These are phyloP conservation scores for Penicillium sp. DNA, from an alignment of 2,329 filamentous ascomycete genomes.

Conservation along the genomic window DNA sequence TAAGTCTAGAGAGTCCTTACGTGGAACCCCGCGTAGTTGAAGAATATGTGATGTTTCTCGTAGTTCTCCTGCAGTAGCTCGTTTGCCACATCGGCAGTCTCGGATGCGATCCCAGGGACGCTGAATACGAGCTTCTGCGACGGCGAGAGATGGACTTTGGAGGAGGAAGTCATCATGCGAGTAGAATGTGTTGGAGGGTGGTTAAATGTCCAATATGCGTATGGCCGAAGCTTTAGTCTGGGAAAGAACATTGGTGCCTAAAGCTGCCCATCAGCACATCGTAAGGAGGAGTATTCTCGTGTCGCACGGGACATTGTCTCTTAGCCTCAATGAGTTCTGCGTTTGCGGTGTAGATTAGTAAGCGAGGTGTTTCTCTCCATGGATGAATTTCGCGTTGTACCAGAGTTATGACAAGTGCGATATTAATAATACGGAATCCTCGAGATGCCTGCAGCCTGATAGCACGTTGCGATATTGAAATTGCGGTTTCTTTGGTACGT, in stretches of 20 bases:
- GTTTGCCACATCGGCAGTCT: slow-evolving; percentile 31
- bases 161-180: background rate
- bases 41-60: slow-evolving; percentile 70
- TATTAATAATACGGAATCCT: too few species aligned
- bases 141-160: background rate
- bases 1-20: slow-evolving; percentile 27
- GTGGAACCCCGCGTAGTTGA: slow-evolving; percentile 71
- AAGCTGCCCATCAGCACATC: too few species aligned
- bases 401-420: too few species aligned
- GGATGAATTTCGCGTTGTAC: too few species aligned
- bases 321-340: too few species aligned
- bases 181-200: background rate
- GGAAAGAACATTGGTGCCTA: background rate
- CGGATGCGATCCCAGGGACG: background rate
- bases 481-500: too few species aligned
- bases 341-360: too few species aligned
- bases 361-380: too few species aligned
- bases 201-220: background rate
- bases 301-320: too few species aligned
- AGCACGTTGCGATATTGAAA: too few species aligned
- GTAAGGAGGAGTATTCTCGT: too few species aligned
- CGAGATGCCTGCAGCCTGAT: too few species aligned
- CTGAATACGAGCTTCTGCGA: background rate
- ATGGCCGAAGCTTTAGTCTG: background rate
- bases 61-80: slow-evolving; percentile 75